phyloP scores from a whole-genome alignment of 176 grass and related monocot species.

The Secale cereale region DNA sequence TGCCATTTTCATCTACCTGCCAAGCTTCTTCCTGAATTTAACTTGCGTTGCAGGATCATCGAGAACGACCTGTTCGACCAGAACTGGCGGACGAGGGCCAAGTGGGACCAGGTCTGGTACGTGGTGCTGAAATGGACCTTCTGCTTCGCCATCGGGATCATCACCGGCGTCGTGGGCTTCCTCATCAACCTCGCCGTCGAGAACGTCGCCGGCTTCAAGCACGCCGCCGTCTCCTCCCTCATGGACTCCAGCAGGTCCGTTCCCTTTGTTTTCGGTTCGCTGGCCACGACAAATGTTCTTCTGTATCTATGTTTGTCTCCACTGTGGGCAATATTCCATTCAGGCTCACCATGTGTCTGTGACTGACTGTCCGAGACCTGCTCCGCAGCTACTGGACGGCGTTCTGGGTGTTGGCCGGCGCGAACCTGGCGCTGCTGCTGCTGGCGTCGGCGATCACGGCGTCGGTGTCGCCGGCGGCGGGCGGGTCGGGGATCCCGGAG shows the following conservation, averaged over 20 bases:
- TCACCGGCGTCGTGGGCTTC: conserved; percentile 65
- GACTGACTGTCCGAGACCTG: neutral
- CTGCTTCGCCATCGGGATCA: conserved; percentile 69
- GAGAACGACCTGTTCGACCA: conserved; percentile 93
- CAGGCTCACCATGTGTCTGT: neutral
- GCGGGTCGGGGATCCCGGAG: conserved; percentile 88
- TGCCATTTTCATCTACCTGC: neutral
- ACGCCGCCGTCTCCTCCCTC: conserved; percentile 54
- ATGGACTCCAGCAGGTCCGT: conserved; percentile 54
- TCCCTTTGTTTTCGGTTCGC: no score
- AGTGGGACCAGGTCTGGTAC: conserved; percentile 54
- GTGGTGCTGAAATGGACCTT: conserved; percentile 91
- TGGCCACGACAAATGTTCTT: neutral
- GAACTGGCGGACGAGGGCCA: conserved; percentile 77
- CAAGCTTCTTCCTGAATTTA: neutral
- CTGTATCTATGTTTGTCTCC: no score
- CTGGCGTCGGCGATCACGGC: conserved; percentile 73
- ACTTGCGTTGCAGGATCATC: conserved; percentile 46
- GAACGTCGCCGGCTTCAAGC: conserved; percentile 82
- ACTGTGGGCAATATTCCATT: neutral
- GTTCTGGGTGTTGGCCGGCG: conserved; percentile 60
- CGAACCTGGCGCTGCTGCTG: conserved; percentile 68
- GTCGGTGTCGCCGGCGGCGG: conserved; percentile 73
- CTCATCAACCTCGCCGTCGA: conserved; percentile 92
- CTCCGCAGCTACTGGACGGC: conserved; percentile 74